Conservation (phyloP, 352 stramenopile species). For the Pythium phragmiticola region DNA sequence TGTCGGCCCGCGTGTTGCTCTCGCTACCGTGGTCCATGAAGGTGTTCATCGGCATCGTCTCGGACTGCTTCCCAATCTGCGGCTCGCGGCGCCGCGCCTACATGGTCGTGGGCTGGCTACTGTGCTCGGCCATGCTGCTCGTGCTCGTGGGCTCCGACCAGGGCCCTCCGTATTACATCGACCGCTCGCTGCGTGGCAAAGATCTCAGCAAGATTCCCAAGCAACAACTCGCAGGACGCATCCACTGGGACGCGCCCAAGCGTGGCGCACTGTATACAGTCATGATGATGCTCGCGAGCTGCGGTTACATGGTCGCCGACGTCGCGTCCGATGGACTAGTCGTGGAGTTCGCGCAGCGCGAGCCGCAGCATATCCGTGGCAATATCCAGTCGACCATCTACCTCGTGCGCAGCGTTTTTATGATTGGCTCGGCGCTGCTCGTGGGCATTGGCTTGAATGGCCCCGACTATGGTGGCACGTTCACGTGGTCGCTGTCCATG, state of each 20-base stretch:
- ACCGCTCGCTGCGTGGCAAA: conserved; percentile 36
- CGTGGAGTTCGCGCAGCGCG: conserved; percentile 43
- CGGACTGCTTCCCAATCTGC: conserved; percentile 64
- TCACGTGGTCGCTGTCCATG: conserved; percentile 36
- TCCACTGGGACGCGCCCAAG: conserved; percentile 33
- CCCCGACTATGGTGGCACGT: conserved; percentile 36
- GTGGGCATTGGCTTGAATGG: conserved; percentile 39
- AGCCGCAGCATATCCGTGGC: conserved; percentile 31
- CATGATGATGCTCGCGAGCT: conserved; percentile 41
- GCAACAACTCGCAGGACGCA: conserved; percentile 19
- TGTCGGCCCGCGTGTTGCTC: conserved; percentile 59
- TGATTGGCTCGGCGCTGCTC: conserved; percentile 32
- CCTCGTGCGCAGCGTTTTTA: conserved; percentile 39
- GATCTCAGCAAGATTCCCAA: conserved; percentile 13
- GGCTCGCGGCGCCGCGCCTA: conserved; percentile 60
- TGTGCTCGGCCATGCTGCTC: conserved; percentile 55
- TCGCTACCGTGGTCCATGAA: conserved; percentile 65
- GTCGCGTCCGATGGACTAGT: conserved; percentile 41
- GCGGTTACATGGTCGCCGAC: conserved; percentile 41
- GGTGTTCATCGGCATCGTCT: conserved; percentile 61
- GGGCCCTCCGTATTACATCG: conserved; percentile 53
- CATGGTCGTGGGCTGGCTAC: conserved; percentile 64
- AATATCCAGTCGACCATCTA: conserved; percentile 46
- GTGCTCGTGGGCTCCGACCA: conserved; percentile 42
- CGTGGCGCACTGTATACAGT: conserved; percentile 30